phyloP scores from a whole-genome alignment of 352 stramenopile species.

The Pythium phragmiticola region DNA sequence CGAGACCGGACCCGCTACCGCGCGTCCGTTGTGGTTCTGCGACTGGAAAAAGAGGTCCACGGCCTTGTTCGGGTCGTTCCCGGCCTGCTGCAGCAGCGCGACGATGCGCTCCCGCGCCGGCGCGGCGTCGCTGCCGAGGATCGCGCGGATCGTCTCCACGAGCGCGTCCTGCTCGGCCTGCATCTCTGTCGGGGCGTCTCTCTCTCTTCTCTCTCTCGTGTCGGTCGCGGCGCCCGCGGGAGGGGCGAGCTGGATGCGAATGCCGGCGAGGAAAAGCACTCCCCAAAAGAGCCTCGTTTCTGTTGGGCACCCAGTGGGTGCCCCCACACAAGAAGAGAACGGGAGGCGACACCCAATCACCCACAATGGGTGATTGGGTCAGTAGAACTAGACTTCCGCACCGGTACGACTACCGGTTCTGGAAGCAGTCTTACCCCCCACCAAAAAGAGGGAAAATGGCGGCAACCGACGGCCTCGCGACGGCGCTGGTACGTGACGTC shows the following conservation, averaged over 20 bases:
- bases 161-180: slow-evolving; percentile 49
- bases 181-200: not conserved
- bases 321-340: slow-evolving; percentile 9
- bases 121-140: slow-evolving; percentile 54
- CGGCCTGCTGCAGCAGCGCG: slow-evolving; percentile 51
- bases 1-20: slow-evolving; percentile 26
- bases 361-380: slow-evolving; percentile 20
- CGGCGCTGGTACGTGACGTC: slow-evolving; percentile 48
- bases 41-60: slow-evolving; percentile 80
- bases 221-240: not conserved
- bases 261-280: not conserved
- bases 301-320: not conserved
- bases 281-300: slow-evolving; percentile 12
- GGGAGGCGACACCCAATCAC: slow-evolving; percentile 5
- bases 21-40: slow-evolving; percentile 39
- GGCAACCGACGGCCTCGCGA: slow-evolving; percentile 26
- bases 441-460: slow-evolving; percentile 20
- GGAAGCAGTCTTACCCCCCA: not conserved
- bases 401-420: slow-evolving; percentile 9
- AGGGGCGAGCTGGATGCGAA: not conserved
- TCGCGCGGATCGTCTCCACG: slow-evolving; percentile 76
- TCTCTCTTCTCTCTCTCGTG: not conserved
- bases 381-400: slow-evolving; percentile 3
- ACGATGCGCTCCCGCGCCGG: slow-evolving; percentile 67
- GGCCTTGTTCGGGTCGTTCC: slow-evolving; percentile 80